Conservation (phyloP, 805 yeast species). For the Starmerella scarabaei region DNA sequence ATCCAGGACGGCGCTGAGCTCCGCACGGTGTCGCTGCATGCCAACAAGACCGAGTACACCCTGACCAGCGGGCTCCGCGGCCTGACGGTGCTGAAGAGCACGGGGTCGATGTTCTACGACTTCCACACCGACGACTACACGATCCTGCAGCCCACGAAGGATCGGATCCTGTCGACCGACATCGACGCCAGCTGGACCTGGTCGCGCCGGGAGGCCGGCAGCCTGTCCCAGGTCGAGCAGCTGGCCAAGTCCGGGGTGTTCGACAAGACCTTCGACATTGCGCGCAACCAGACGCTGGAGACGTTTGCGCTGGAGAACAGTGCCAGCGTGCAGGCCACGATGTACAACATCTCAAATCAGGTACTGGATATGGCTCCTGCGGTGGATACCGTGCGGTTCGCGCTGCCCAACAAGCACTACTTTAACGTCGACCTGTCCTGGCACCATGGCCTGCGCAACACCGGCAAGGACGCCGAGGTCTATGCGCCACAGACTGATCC, state of each 20-base stretch:
- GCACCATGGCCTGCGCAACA: conserved; percentile 63
- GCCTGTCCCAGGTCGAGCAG: conserved; percentile 17
- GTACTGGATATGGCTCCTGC: conserved; percentile 48
- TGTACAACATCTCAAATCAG: conserved; percentile 78
- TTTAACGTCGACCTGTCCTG: conserved; percentile 66
- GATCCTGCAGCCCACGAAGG: conserved; percentile 67
- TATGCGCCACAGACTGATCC: conserved; percentile 85
- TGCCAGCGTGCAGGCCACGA: conserved; percentile 92
- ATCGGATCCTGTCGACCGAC: conserved; percentile 80
- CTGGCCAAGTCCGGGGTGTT: conserved; percentile 37
- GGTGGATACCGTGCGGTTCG: conserved; percentile 54
- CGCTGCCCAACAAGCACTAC: conserved; percentile 86
- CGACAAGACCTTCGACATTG: conserved; percentile 49
- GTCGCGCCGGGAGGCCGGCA: conserved; percentile 34
- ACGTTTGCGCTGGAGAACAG: conserved; percentile 76
- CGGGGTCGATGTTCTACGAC: conserved; percentile 87
- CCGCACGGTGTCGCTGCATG: conserved; percentile 37
- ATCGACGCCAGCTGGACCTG: conserved; percentile 62
- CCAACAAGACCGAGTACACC: conserved; percentile 28
- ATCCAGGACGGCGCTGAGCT: conserved; percentile 73
- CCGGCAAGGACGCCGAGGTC: conserved; percentile 52
- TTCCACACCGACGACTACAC: conserved; percentile 80
- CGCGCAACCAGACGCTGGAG: conserved; percentile 57
- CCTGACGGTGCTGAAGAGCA: conserved; percentile 73
- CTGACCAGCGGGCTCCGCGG: conserved; percentile 63